Evolutionary conservation across 306 rosid genomes (phyloP).

Genomic region (Prunus kanzakura): DNA sequence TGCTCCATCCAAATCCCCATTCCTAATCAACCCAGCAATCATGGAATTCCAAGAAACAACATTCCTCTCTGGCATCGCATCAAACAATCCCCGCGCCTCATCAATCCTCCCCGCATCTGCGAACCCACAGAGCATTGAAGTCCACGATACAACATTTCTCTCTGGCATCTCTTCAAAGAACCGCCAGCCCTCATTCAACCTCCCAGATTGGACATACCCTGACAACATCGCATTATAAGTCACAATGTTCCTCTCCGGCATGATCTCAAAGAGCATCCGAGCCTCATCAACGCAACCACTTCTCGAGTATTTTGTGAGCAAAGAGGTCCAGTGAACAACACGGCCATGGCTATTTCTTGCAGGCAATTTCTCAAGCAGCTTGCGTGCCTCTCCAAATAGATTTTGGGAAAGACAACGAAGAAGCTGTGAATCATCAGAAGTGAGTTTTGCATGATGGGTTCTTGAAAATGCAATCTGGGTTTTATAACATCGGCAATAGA

Average conservation of each 20-base stretch:
- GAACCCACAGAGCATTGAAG: conserved; percentile 52
- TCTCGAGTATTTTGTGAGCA: conserved; percentile 44
- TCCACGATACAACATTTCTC: conserved; percentile 81
- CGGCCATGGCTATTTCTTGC: conserved; percentile 29
- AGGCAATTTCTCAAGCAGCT: conserved; percentile 34
- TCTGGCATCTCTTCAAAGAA: conserved; percentile 54
- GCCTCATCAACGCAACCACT: conserved; percentile 46
- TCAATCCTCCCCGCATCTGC: conserved; percentile 42
- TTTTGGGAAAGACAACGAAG: conserved; percentile 33
- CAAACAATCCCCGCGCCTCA: conserved; percentile 54
- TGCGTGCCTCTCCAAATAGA: conserved; percentile 44
- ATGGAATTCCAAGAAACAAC: conserved; percentile 66
- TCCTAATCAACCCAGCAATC: conserved; percentile 50
- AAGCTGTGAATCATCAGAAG: conserved; percentile 39
- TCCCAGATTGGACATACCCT: conserved; percentile 48
- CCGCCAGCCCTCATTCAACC: conserved; percentile 40
- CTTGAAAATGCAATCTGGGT: conserved; percentile 14
- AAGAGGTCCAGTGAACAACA: conserved; percentile 51
- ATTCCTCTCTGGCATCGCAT: conserved; percentile 70
- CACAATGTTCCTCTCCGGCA: conserved; percentile 59
- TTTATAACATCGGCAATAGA: conserved; percentile 11
- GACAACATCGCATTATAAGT: conserved; percentile 63
- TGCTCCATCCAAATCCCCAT: conserved; percentile 58
- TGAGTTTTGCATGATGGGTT: conserved; percentile 15
- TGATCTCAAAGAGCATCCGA: conserved; percentile 49